Evolutionary conservation across 2,329 filamentous ascomycete genomes (phyloP), one percentile per base, ranked within the genome.

Genomic region (Orbilia javanica): DNA sequence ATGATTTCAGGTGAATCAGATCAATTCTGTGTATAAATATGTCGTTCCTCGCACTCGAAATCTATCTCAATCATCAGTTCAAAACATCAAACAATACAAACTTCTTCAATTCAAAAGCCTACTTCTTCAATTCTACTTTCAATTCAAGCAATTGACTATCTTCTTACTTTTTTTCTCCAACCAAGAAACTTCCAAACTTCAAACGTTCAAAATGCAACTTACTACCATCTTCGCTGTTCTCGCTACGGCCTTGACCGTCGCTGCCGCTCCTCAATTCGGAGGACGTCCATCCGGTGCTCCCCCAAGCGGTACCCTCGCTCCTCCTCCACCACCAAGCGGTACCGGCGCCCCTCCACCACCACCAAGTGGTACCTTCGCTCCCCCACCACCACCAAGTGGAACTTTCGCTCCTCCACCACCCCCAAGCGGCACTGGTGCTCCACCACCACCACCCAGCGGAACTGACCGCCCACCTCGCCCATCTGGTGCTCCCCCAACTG

Each of bases 201-300:
- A n/a, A 36, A 50, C 25, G 34, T 48, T 34, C 53, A 75, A 62
- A 68, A 75, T 75, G 71, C 71, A 75, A 46, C 31, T 75, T 36
- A 63, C 53, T 53, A 55, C 53, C 15, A 5, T 75, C 63, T 63
- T 75, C 52, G 36, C 63, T 46, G 36, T 68, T 15, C 64, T 75
- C 25, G 52, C 71, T 20, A 18, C 52, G 22, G 71, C 71, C 29
- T 68, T 75, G 44, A 53, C 63, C 34, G 71, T 55, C 22, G 67
- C 71, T 39, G 71, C 71, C n/a, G 71, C 71, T 31, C 71, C 71
- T 46, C 71, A 75, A 67, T 74, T 62, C 39, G 20, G 11, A 11
- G 50, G 25, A 55, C 55, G 55, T 10, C 63, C 63, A 22, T 75
- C 71, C 67, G 48, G 39, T 6, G 46, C 18, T 31, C 29, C 29